Percentiles rank a stretch among this genome's conserved stretches.
phyloP scores from a whole-genome alignment of 805 yeast genomes.

The Metschnikowia sp. region DNA sequence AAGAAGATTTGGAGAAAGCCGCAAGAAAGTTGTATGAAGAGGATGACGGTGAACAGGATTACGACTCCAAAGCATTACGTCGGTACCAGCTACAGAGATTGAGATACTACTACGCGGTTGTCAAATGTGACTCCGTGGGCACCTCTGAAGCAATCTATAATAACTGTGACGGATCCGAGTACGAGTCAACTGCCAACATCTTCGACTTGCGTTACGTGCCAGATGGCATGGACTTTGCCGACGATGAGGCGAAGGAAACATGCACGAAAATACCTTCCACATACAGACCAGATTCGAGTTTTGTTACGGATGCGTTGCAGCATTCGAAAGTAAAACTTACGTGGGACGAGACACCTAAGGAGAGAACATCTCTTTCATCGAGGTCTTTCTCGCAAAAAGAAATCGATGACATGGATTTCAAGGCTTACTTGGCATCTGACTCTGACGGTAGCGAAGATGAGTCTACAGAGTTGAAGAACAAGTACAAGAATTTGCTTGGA shows the following conservation, averaged over 20 bases:
- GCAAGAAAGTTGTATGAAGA: conserved; percentile 75
- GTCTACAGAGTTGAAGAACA: conserved; percentile 41
- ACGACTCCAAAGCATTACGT: conserved; percentile 78
- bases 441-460: conserved; percentile 42
- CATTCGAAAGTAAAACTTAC: conserved; percentile 94
- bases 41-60: conserved; percentile 78
- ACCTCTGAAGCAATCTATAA: conserved; percentile 78
- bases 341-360: conserved; percentile 98
- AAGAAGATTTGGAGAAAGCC: conserved; percentile 51
- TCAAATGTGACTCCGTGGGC: conserved; percentile 67
- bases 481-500: conserved; percentile 59
- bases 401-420: conserved; percentile 84
- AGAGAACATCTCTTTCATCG: conserved; percentile 69
- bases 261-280: conserved; percentile 71
- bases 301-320: conserved; percentile 93
- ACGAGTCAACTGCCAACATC: conserved; percentile 90
- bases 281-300: conserved; percentile 70
- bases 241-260: conserved; percentile 67
- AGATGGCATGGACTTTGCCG: conserved; percentile 81
- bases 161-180: conserved; percentile 92
- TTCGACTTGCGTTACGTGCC: conserved; percentile 93
- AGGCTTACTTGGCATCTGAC: conserved; percentile 79
- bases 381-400: conserved; percentile 86
- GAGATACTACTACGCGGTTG: conserved; percentile 90
- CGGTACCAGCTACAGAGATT: conserved; percentile 89